Evolutionary conservation across 805 yeast species (phyloP).

Genomic region (Cyberlindnera euphorbiae): DNA sequence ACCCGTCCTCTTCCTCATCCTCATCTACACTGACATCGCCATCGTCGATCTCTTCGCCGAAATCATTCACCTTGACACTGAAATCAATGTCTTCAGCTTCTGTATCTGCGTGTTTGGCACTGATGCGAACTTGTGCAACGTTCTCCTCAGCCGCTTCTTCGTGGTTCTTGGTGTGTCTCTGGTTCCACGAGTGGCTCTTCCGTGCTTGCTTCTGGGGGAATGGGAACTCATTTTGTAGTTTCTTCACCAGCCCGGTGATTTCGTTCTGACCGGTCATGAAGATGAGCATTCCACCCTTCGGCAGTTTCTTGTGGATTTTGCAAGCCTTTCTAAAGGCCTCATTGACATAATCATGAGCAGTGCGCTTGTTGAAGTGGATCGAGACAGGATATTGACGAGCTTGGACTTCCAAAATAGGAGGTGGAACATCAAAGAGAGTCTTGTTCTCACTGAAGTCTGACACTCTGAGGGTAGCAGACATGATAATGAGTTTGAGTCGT

Average conservation of each 20-base stretch:
- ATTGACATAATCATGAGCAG: constrained; percentile 73
- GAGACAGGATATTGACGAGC: constrained; percentile 95
- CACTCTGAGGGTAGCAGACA: constrained; percentile 97
- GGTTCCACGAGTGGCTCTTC: too few relatives aligned
- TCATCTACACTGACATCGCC: constrained; percentile 34
- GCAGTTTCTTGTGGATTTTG: constrained; percentile 80
- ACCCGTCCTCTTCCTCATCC: constrained; percentile 51
- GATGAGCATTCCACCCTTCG: constrained; percentile 90
- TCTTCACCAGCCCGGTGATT: constrained; percentile 70
- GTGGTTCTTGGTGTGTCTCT: too few relatives aligned
- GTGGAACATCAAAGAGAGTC: constrained; percentile 60
- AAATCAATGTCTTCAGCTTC: constrained; percentile 91
- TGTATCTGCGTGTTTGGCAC: constrained; percentile 56
- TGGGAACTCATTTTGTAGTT: constrained; percentile 66
- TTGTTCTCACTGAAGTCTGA: constrained; percentile 86
- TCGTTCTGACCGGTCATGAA: constrained; percentile 96
- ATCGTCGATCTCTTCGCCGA: constrained; percentile 31
- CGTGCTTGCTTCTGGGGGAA: constrained; percentile 31
- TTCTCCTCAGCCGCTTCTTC: constrained; percentile 30
- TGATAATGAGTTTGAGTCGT: constrained; percentile 78
- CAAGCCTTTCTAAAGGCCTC: constrained; percentile 83
- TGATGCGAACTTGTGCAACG: constrained; percentile 43
- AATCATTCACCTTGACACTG: constrained; percentile 40
- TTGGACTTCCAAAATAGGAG: constrained; percentile 85
- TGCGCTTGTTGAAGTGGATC: constrained; percentile 79